These are phyloP conservation scores for Phytopythium cucurbitacearum DNA, from an alignment of 352 stramenopile species.

Conservation along the genomic window DNA sequence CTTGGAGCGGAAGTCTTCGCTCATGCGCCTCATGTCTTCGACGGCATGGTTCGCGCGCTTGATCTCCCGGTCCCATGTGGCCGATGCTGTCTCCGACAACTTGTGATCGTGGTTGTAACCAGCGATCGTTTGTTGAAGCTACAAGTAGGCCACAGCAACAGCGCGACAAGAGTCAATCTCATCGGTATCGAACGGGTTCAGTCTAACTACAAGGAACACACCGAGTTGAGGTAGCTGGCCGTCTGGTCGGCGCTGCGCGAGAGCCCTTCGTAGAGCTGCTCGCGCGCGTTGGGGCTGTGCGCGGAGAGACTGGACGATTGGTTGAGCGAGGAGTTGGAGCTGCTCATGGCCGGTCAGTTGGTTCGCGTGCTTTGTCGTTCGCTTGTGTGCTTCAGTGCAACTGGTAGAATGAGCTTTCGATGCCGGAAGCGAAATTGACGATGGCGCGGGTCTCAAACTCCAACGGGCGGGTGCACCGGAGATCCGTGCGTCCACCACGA, in stretches of 20 bases:
- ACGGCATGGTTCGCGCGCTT: not conserved
- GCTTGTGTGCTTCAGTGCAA: no score
- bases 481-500: no score
- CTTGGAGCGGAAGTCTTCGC: conserved; percentile 9
- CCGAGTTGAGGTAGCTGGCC: conserved; percentile 1
- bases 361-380: no score
- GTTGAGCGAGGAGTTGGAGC: no score
- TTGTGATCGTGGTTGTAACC: conserved; percentile 41
- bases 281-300: no score
- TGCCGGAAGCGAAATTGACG: no score
- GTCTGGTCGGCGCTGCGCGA: conserved; percentile 2
- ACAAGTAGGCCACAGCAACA: not conserved
- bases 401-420: no score
- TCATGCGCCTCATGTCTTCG: conserved; percentile 10
- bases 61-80: conserved; percentile 11
- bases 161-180: not conserved
- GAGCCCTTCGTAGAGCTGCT: not conserved
- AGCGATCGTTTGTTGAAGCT: conserved; percentile 9
- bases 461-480: no score
- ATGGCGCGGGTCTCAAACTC: no score
- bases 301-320: no score
- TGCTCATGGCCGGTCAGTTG: no score
- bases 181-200: no score
- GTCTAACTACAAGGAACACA: not conserved
- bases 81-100: conserved; percentile 17